Conservation (phyloP, 2,329 filamentous ascomycete species). For the Colletotrichum costaricense region DNA sequence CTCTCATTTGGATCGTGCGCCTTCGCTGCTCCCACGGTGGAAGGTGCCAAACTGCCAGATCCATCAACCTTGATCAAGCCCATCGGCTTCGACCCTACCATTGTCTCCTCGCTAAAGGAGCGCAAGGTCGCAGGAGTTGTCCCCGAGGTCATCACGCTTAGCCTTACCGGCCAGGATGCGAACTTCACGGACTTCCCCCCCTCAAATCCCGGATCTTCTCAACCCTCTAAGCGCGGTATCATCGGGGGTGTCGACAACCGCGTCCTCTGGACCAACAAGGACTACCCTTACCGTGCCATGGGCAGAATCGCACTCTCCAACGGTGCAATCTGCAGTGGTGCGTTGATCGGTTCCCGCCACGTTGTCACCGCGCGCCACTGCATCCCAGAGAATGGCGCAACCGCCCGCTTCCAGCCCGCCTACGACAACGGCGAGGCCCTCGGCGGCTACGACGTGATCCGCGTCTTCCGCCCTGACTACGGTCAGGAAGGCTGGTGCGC, state of each 20-base stretch:
- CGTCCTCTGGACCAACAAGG: conserved; percentile 22
- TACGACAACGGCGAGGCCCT: conserved; percentile 39
- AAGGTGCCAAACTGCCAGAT: neutral
- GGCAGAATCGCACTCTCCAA: conserved; percentile 39
- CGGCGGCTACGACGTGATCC: conserved; percentile 20
- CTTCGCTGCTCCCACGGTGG: neutral
- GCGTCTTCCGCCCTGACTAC: conserved; percentile 6
- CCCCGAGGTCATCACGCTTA: conserved; percentile 3
- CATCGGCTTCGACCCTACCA: conserved; percentile 7
- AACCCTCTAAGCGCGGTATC: conserved; percentile 20
- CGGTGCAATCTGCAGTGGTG: conserved; percentile 42
- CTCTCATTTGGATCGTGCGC: neutral
- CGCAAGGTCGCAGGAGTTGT: neutral
- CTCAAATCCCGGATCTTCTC: neutral
- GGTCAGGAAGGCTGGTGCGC: conserved; percentile 28
- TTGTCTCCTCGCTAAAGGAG: neutral
- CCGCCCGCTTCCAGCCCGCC: conserved; percentile 40
- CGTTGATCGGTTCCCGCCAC: conserved; percentile 44
- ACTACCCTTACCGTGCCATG: conserved; percentile 30
- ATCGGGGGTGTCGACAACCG: conserved; percentile 20
- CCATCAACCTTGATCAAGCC: conserved; percentile 5
- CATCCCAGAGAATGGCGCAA: conserved; percentile 35
- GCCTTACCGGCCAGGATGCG: neutral
- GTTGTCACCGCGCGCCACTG: conserved; percentile 43
- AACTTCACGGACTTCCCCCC: conserved; percentile 19